Percentiles rank a stretch among this genome's conserved stretches.
Evolutionary conservation across 1,139 yeast genomes (phyloP).

Genomic region (Debaryomyces robertsiae): DNA sequence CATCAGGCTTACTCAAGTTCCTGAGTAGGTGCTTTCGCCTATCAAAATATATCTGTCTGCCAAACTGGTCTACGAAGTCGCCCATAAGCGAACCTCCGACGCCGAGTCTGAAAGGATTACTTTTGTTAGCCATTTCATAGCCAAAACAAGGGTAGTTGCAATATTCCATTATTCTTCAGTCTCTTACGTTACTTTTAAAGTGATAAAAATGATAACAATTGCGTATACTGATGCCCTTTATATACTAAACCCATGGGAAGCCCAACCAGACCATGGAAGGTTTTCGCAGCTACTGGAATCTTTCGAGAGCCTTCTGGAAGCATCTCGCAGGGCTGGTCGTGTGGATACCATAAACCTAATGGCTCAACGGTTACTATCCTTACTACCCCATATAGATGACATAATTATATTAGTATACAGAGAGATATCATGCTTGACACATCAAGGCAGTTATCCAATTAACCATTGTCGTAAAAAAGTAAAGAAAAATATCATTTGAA

Average conservation of each 20-base stretch:
- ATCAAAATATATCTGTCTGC: background rate
- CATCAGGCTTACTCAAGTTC: constrained; percentile 2
- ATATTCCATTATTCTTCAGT: constrained; percentile 1
- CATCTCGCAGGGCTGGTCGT: constrained; percentile 4
- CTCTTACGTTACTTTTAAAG: no score
- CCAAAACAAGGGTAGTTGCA: constrained; percentile 1
- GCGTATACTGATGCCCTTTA: no score
- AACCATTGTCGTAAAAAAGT: constrained; percentile 7
- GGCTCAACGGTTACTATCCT: background rate
- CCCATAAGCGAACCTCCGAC: background rate
- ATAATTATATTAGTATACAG: constrained; percentile 9
- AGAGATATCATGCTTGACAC: constrained; percentile 7
- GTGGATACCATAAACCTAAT: background rate
- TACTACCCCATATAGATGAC: constrained; percentile 6
- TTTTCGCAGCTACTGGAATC: constrained; percentile 5
- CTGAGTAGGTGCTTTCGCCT: background rate
- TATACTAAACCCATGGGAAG: background rate
- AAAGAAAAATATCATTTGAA: constrained; percentile 4
- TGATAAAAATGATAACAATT: no score
- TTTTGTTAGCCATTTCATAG: background rate
- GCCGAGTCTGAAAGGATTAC: constrained; percentile 1
- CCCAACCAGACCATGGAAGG: background rate
- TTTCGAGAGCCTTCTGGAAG: constrained; percentile 6
- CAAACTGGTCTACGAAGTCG: constrained; percentile 1
- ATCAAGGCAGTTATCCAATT: constrained; percentile 7